These are phyloP conservation scores for Lepidopterella palustris DNA, from an alignment of 495 filamentous ascomycete genomes.

Conservation along the genomic window DNA sequence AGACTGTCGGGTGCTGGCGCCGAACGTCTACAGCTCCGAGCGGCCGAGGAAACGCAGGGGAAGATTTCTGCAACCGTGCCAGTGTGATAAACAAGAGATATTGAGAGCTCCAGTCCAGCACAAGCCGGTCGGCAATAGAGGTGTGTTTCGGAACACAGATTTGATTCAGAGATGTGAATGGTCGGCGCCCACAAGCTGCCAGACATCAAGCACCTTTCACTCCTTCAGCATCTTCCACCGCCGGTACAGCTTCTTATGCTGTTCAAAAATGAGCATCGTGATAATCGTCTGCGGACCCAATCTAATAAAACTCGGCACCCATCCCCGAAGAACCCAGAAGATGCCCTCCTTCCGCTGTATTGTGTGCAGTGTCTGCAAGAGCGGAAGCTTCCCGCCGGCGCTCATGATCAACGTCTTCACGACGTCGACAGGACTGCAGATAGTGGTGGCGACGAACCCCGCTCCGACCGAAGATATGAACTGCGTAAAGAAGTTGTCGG, in stretches of 20 bases:
- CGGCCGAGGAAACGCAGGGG: too few relatives aligned
- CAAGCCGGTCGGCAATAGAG: too few relatives aligned
- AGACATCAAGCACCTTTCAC: too few relatives aligned
- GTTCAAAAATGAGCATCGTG: conserved; percentile 91
- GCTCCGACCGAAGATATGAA: conserved; percentile 80
- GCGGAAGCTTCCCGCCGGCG: conserved; percentile 47
- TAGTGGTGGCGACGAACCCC: conserved; percentile 88
- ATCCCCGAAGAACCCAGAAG: conserved; percentile 89
- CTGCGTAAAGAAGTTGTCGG: conserved; percentile 74
- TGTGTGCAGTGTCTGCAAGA: conserved; percentile 39
- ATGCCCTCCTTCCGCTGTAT: conserved; percentile 73
- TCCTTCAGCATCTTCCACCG: conserved; percentile 8
- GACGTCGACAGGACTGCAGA: conserved; percentile 92
- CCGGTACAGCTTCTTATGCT: conserved; percentile 66
- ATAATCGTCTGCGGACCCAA: conserved; percentile 88
- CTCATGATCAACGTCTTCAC: conserved; percentile 97
- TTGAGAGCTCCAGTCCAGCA: too few relatives aligned
- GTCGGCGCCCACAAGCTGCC: too few relatives aligned
- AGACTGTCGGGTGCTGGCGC: too few relatives aligned
- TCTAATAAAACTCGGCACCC: conserved; percentile 91
- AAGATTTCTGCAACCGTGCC: too few relatives aligned
- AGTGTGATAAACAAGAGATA: too few relatives aligned
- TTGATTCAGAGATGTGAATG: too few relatives aligned
- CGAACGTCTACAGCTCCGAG: too few relatives aligned
- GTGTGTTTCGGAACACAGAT: too few relatives aligned